phyloP scores from a whole-genome alignment of 2,329 filamentous ascomycete genomes.

The Hymenoscyphus scutula region DNA sequence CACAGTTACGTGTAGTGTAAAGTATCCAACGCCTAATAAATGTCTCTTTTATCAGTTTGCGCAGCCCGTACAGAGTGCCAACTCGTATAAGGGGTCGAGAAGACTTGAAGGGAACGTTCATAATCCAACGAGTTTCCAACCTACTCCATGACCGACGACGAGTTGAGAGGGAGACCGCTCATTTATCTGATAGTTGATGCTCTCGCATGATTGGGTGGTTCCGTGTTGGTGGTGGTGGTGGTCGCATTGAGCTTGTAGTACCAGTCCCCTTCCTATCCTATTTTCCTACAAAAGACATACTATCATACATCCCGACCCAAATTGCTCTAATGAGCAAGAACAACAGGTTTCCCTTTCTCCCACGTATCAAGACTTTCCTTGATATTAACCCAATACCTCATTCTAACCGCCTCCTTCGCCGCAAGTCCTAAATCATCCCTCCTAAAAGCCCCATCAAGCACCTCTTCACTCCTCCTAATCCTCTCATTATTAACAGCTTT shows the following conservation, averaged over 20 bases:
- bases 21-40: too few species aligned
- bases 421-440: constrained; percentile 64
- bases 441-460: constrained; percentile 64
- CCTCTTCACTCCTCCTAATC: constrained; percentile 60
- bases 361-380: constrained; percentile 76
- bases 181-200: background rate
- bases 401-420: constrained; percentile 67
- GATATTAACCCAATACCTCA: constrained; percentile 92
- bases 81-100: background rate
- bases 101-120: background rate
- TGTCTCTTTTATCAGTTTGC: too few species aligned
- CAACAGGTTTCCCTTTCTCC: constrained; percentile 70
- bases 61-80: background rate
- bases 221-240: too few species aligned
- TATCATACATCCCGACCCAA: too few species aligned
- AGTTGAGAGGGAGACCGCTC: background rate
- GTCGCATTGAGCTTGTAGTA: too few species aligned
- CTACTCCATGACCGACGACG: background rate
- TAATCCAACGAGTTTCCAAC: background rate
- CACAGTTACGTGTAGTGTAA: too few species aligned
- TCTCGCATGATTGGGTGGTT: background rate
- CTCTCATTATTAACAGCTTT: constrained; percentile 65
- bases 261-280: too few species aligned
- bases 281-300: too few species aligned
- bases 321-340: constrained; percentile 53